Conservation (phyloP, 768 basidiomycete genomes). For the Naganishia kalamii region DNA sequence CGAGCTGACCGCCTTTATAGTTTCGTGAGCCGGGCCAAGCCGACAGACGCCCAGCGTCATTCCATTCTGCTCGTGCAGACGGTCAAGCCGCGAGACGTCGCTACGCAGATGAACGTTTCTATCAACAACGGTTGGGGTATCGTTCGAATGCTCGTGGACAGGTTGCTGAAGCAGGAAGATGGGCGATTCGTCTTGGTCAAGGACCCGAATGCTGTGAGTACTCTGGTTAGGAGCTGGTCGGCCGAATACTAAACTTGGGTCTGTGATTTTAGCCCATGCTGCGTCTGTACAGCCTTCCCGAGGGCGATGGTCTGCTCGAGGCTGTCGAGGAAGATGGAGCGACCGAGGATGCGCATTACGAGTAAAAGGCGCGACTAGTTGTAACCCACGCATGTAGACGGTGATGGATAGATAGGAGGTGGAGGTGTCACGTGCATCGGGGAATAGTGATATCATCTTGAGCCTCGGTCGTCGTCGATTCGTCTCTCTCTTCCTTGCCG, state of each 20-base stretch:
- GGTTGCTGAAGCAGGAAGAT: slow-evolving; percentile 94
- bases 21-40: slow-evolving; percentile 88
- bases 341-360: slow-evolving; percentile 30
- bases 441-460: too few relatives aligned
- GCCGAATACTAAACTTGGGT: background rate
- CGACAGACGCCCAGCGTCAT: slow-evolving; percentile 91
- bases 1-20: slow-evolving; percentile 48
- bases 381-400: background rate
- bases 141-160: slow-evolving; percentile 84
- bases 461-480: too few relatives aligned
- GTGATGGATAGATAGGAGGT: background rate
- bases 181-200: slow-evolving; percentile 96
- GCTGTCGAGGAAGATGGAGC: slow-evolving; percentile 46
- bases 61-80: slow-evolving; percentile 91
- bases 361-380: slow-evolving; percentile 3
- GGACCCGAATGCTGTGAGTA: slow-evolving; percentile 88
- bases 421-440: too few relatives aligned
- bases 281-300: slow-evolving; percentile 13
- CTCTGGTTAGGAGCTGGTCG: background rate
- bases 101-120: slow-evolving; percentile 88
- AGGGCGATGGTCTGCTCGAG: slow-evolving; percentile 53
- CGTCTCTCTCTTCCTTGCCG: too few relatives aligned
- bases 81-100: slow-evolving; percentile 89
- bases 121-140: slow-evolving; percentile 97
- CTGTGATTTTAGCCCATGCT: background rate